phyloP scores from a whole-genome alignment of 2,329 filamentous ascomycete species.

The Trichoderma sp. region DNA sequence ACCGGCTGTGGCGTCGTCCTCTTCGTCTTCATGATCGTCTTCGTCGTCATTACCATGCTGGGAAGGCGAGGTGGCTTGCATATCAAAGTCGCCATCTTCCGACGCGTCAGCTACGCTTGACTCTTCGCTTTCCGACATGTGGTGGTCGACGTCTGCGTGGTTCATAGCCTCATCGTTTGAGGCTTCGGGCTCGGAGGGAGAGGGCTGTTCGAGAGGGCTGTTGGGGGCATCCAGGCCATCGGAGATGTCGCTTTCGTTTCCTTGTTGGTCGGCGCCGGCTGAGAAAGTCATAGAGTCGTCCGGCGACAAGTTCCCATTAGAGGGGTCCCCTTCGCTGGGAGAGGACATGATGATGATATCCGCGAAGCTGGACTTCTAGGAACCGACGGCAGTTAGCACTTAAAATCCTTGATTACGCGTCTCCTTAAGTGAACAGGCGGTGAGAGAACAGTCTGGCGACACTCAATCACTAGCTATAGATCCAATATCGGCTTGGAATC shows the following conservation, averaged over 20 bases:
- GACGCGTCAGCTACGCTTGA: conserved; percentile 60
- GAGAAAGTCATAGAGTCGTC: conserved; percentile 50
- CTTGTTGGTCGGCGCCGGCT: conserved; percentile 43
- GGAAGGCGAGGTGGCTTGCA: conserved; percentile 61
- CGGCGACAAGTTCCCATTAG: conserved; percentile 68
- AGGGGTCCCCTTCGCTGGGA: conserved; percentile 63
- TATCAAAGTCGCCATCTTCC: conserved; percentile 77
- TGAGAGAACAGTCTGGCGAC: conserved; percentile 39
- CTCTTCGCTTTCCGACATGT: conserved; percentile 51
- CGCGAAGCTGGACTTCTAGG: conserved; percentile 59
- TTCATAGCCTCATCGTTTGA: conserved; percentile 48
- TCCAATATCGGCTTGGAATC: conserved; percentile 33
- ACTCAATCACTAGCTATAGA: conserved; percentile 32
- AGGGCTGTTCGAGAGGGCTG: conserved; percentile 54
- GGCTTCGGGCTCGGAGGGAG: conserved; percentile 47
- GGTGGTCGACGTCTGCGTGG: conserved; percentile 46
- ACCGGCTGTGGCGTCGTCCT: conserved; percentile 47
- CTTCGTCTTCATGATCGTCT: conserved; percentile 41
- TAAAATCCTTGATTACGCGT: conserved; percentile 29
- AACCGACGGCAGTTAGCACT: conserved; percentile 43
- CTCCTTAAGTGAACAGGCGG: conserved; percentile 32
- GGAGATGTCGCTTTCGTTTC: conserved; percentile 67
- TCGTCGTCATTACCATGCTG: conserved; percentile 48
- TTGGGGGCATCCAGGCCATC: conserved; percentile 67
- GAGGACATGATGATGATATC: conserved; percentile 67